Evolutionary conservation across 129 eudicot genomes (phyloP).

Genomic region (Arctium minus): DNA sequence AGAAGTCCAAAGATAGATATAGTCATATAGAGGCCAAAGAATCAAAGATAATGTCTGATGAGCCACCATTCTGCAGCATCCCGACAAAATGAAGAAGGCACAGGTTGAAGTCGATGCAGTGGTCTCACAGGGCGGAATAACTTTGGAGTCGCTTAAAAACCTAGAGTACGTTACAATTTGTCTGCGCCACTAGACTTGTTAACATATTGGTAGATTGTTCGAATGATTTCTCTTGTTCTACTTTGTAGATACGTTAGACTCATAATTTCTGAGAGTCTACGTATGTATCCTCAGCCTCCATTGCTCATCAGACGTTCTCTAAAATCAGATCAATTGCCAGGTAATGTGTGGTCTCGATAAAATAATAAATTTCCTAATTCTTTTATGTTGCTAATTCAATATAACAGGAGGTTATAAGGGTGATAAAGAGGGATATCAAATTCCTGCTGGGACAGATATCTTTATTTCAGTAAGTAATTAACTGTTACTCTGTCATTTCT

Average conservation of each 20-base stretch:
- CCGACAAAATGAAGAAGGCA: constrained; percentile 90
- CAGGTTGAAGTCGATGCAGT: constrained; percentile 87
- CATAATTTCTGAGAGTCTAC: constrained; percentile 80
- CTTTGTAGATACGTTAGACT: constrained; percentile 75
- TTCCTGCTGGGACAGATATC: constrained; percentile 88
- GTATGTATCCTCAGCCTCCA: constrained; percentile 97
- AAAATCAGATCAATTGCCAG: constrained; percentile 74
- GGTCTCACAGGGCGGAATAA: constrained; percentile 53
- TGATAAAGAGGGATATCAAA: constrained; percentile 63
- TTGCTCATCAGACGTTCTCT: constrained; percentile 96
- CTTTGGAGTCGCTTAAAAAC: constrained; percentile 69
- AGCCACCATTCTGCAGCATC: constrained; percentile 59
- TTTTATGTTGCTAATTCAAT: neutral
- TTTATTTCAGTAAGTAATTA: constrained; percentile 70
- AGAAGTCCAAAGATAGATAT: neutral
- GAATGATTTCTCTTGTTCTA: neutral
- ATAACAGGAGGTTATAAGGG: constrained; percentile 87
- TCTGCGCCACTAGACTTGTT: neutral
- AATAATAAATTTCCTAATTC: neutral
- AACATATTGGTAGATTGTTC: neutral
- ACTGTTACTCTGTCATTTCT: neutral
- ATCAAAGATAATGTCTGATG: constrained; percentile 11
- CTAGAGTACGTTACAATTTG: constrained; percentile 49
- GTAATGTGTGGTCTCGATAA: constrained; percentile 19
- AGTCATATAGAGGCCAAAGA: neutral